A percentile compares a stretch with the other conserved stretches of the same genome.
These are phyloP conservation scores for Adansonia rubrostipa DNA, from an alignment of 441 rosid genomes.

Conservation along the genomic window DNA sequence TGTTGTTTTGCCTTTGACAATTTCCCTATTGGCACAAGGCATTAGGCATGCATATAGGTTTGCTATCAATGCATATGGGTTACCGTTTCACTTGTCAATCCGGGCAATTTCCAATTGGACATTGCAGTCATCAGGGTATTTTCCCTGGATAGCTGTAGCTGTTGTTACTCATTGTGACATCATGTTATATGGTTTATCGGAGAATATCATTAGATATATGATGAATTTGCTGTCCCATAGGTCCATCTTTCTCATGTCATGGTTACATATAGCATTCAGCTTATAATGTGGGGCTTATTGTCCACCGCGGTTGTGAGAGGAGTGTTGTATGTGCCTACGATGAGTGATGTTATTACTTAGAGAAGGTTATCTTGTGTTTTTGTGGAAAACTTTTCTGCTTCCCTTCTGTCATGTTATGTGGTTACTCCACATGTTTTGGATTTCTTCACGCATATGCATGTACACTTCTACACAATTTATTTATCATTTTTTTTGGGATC, in stretches of 20 bases:
- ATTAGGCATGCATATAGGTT: background rate
- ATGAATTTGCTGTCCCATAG: conserved; percentile 6
- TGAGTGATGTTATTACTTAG: background rate
- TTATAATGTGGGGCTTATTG: conserved; percentile 2
- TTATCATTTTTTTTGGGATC: background rate
- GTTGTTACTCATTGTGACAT: background rate
- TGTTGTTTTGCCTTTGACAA: background rate
- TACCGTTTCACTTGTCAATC: background rate
- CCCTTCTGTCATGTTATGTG: background rate
- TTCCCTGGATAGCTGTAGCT: background rate
- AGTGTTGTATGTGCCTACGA: background rate
- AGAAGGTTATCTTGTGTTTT: background rate
- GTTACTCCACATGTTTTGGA: background rate
- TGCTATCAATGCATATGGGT: background rate
- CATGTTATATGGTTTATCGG: background rate
- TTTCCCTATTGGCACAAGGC: background rate
- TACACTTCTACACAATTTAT: background rate
- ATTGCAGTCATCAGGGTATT: background rate
- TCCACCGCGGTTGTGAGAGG: background rate
- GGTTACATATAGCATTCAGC: background rate
- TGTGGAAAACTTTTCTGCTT: background rate
- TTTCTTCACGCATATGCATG: background rate
- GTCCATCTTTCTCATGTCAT: background rate
- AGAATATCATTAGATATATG: background rate
- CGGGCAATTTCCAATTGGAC: background rate